Base-by-base conservation (phyloP, 768 basidiomycete species). In the Lentinula aciculospora region DNA sequence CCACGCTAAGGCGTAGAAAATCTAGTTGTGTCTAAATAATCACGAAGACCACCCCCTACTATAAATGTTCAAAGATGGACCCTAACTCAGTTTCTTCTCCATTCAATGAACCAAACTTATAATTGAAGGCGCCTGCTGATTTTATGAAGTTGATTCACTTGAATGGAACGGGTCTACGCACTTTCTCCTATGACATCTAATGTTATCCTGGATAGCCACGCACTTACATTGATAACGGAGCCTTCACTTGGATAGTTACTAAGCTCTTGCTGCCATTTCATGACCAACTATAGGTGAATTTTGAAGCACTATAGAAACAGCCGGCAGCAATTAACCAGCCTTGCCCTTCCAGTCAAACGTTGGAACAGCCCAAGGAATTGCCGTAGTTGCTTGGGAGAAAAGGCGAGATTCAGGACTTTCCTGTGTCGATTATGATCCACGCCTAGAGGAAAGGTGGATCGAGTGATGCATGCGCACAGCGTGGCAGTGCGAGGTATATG, bases 141-240 rank as follows among this genome's bases (percentile, higher is more conserved):
- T 29, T 48, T 5, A 12, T 48, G 4, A 48, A 15, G 8, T 19
- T 13, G 10, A 15, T 19, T 17, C 34, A 9, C 6, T 36, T 36
- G 9, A n/a, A 15, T 19, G n/a, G n/a, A 48, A 2, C 25, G n/a
- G 13, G 28, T 23, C 5, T 32, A 17, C 53, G 13, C 59, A 74
- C 73, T 69, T 60, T 71, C 68, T 1, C 72, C 72, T 21, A 72
- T 71, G 25, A 69, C 70, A 54, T 74, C 73, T 23, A 74, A 58
- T 1, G 73, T 72, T 1, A 71, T 68, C 5, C 67, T 63, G 5
- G 66, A 63, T 5, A 73, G 58, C 64, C 67, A 66, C 17, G 57
- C 40, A 21, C 61, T 60, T 0, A 71, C 56, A 23, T 70, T 63
- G 10, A 72, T 27, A 25, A 67, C 63, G 5, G 48, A 25, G 39